Base-by-base conservation (phyloP, 257 asterid species). In the Solanum dulcamara region DNA sequence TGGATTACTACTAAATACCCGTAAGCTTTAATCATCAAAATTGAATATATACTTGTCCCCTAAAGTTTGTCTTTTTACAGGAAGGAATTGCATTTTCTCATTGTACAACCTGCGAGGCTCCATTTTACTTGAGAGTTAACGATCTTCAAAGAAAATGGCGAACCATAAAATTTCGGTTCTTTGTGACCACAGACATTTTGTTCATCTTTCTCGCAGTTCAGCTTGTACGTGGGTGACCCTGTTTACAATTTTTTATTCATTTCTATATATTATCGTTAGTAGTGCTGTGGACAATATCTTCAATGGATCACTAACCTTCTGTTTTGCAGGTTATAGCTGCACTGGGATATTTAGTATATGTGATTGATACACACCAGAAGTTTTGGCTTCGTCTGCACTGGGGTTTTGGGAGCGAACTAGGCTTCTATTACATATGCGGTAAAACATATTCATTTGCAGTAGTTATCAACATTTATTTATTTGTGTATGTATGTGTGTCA, bases 11-110 rank as follows among this genome's bases (percentile, higher is more conserved):
- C 42, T 46, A 48, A 75, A 75, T 8, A 44, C 38, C 4, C 4
- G 32, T 26, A 24, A 7, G 40, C 26, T 8, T 77, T 77, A 26
- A 28, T 77, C 40, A 46, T 48, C 64, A 17, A 4, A 37, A 28
- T 48, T 4, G 83, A 79, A 5, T 48, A 26, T 48, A 28, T 46
- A 17, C 26, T 0, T 79, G 30, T 28, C 0, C 81, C 40, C 5
- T 77, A 26, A 77, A 44, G 4, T 24, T 46, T 79, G 30, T 79
- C 44, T 48, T 48, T 86, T 74, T 80, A 85, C 93, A 94, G 99
- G 99, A 96, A 94, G 98, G 99, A 33, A 91, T 94, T 89, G 98
- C 99, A 80, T 96, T 96, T 93, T 92, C 98, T 46, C 97, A 96
- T 88, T 96, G 98, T 93, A 94, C 98, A 2, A 96, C 98, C 44